Evolutionary conservation across 2,329 filamentous ascomycete genomes (phyloP), one percentile per base, ranked within the genome.

Genomic region (Chaetomium sp.): DNA sequence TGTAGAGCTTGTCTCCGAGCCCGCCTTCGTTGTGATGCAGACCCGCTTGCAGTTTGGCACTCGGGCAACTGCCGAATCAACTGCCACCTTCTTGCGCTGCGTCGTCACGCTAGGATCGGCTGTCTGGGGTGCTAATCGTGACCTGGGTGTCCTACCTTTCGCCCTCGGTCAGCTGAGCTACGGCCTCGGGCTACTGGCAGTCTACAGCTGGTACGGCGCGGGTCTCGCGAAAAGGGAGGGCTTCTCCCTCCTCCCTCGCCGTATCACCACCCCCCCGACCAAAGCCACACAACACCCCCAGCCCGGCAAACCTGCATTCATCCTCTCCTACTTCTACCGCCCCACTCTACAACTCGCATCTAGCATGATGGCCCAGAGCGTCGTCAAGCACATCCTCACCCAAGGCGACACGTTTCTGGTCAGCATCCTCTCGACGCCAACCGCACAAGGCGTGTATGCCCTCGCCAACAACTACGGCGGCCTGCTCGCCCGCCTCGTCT

Each of bases 401-500:
- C 93, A 98, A 78, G 95, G 94, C 65, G 95, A 99, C 78, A 92
- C 93, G 1, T 86, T 98, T 70, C 87, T 98, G 57, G 89, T 99
- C 68, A 89, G 91, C 19, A 79, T 88, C 13, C 82, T 98, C 64
- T 89, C 93, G 7, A 87, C 88, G 0, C 85, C 95, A 1, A 82
- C 87, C 50, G 90, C 93, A 4, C 95, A 98, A 79, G 95, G 95
- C 16, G 88, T 92, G 42, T 99, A 98, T 74, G 92, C 93, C 0
- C 83, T 99, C 5, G 95, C 94, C 60, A 93, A 93, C 72, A 99
- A 98, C 77, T 99, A 95, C 75, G 95, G 95, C 25, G 91, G 93
- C 2, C 85, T 99, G 0, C 80, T 96, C 31, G 95, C 95, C 0
- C 87, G 95, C 3, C 86, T 98, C 68, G 80, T 99, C 58, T 94